Evolutionary conservation across 2,329 filamentous ascomycete genomes (phyloP), one percentile per base, ranked within the genome.

Genomic region (Exophiala mesophila): DNA sequence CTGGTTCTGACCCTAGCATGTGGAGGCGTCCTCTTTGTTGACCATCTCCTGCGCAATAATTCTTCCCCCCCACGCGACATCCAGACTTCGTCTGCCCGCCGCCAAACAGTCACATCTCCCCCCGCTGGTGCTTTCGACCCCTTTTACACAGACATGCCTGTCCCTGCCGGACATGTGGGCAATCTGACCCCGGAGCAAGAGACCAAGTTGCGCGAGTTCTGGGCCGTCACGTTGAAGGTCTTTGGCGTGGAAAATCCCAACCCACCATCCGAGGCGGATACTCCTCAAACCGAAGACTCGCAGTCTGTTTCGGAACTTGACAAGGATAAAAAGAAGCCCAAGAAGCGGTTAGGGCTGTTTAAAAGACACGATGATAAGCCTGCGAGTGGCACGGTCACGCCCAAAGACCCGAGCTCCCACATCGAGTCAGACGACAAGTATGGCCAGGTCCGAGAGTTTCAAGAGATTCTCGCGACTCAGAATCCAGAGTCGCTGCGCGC

Each of bases 151-250:
- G 45, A 47, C 17, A 56, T 56, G 54, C 50, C 54, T n/a, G 36
- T 49, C 12, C 50, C 54, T 37, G 77, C 83, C 26, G 92, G 92
- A 39, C 81, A 88, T 48, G 78, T 88, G 41, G 88, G 87, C 45
- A 95, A 86, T 55, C 73, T 98, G 45, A 96, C 89, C n/a, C 65
- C 80, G 3, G 89, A 96, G 50, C 82, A 98, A 67, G 87, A 95
- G 57, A 77, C 78, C 51, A 96, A 94, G 68, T 71, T 98, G 45
- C 85, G 83, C 58, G 84, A 94, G 63, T 76, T 97, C 54, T 98
- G 92, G 92, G 66, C 75, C 10, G 71, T 81, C 40, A 74, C 88
- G 28, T 75, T 94, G 53, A 82, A 84, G 50, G 73, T 95, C 32
- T 88, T 85, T 60, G 85, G 83, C 19, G 74, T 88, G 41, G 60